Evolutionary conservation across 305 asterid species (phyloP).

Genomic region (Fraxinus xanthoxyloides): DNA sequence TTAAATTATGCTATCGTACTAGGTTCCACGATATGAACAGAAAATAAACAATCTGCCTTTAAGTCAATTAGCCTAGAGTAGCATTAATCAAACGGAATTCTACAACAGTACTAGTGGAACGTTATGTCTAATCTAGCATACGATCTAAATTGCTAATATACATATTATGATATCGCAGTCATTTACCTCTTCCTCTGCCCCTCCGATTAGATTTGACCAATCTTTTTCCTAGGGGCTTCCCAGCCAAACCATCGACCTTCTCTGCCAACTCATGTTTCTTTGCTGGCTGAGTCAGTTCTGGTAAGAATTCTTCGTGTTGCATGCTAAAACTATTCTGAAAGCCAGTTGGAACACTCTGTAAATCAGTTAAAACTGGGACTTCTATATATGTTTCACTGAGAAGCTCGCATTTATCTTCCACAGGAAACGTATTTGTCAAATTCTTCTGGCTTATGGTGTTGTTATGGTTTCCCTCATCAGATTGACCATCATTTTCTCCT

Average conservation of each 20-base stretch:
- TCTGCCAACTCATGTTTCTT: slow-evolving; percentile 10
- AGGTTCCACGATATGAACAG: background rate
- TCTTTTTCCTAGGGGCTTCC: slow-evolving; percentile 46
- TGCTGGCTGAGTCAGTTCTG: slow-evolving; percentile 28
- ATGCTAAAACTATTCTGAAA: slow-evolving; percentile 35
- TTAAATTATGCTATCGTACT: background rate
- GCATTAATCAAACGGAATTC: slow-evolving; percentile 17
- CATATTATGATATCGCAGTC: slow-evolving; percentile 12
- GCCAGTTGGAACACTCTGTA: slow-evolving; percentile 29
- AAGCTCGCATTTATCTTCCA: slow-evolving; percentile 42
- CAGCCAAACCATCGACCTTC: slow-evolving; percentile 11
- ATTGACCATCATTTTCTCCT: slow-evolving; percentile 27
- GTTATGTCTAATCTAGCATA: slow-evolving; percentile 32
- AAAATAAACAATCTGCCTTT: background rate
- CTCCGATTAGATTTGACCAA: slow-evolving; percentile 32
- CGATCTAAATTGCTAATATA: slow-evolving; percentile 20
- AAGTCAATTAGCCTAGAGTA: slow-evolving; percentile 16
- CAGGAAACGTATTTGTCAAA: slow-evolving; percentile 4
- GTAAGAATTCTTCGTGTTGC: slow-evolving; percentile 37
- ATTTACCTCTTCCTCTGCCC: slow-evolving; percentile 50
- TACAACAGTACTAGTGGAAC: slow-evolving; percentile 22
- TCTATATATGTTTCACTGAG: slow-evolving; percentile 56
- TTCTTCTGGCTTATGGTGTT: slow-evolving; percentile 16
- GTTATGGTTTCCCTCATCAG: slow-evolving; percentile 21
- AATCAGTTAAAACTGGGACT: slow-evolving; percentile 51